Conservation (phyloP, 768 basidiomycete genomes). For the Russula sp. region DNA sequence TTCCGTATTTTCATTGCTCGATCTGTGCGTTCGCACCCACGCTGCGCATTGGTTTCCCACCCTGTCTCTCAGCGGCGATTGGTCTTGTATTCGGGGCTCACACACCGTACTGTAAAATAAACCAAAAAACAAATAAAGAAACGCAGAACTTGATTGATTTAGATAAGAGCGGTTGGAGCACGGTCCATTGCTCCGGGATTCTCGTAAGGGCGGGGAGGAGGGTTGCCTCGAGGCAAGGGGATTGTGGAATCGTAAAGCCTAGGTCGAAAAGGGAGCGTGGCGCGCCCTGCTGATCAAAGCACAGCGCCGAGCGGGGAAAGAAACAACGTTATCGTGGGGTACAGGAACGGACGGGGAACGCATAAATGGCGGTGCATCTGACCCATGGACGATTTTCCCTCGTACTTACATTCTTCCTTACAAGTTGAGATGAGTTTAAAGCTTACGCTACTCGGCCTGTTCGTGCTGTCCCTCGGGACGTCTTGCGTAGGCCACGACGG, state of each 20-base stretch:
- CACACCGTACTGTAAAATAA: not conserved
- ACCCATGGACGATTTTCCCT: not conserved
- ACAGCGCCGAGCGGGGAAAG: not conserved
- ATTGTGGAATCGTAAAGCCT: not conserved
- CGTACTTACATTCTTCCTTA: not conserved
- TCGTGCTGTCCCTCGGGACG: constrained; percentile 13
- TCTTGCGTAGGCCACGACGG: constrained; percentile 32
- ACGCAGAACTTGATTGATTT: not conserved
- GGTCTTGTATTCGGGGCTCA: not conserved
- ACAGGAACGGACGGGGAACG: not conserved
- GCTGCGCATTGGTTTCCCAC: not conserved
- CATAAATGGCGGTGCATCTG: constrained; percentile 7
- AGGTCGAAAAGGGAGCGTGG: constrained; percentile 6
- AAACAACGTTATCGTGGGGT: constrained; percentile 5
- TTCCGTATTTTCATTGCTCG: not conserved
- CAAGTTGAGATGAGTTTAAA: constrained; percentile 6
- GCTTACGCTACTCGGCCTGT: not conserved
- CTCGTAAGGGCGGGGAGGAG: not conserved
- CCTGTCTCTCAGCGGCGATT: not conserved
- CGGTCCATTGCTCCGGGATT: not conserved
- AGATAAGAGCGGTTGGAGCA: not conserved
- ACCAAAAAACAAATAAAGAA: not conserved
- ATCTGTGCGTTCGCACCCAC: not conserved
- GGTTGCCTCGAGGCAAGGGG: constrained; percentile 13
- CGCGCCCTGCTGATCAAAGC: not conserved